phyloP scores from a whole-genome alignment of 1,139 yeast species.

The Nadsonia commutata region DNA sequence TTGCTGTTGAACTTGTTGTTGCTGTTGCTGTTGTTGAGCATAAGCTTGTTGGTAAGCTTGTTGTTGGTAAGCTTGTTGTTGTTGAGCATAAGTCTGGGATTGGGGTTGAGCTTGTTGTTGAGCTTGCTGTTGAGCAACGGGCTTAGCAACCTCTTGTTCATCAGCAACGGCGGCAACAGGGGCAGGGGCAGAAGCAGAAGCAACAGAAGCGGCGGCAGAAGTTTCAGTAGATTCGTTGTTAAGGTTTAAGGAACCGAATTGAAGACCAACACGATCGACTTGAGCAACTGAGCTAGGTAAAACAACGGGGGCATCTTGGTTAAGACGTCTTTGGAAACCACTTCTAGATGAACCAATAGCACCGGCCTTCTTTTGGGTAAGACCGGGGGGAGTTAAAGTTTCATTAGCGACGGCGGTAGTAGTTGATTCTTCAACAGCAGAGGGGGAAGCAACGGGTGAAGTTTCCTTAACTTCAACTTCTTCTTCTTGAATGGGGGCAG shows the following conservation, averaged over 20 bases:
- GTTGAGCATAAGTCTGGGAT: constrained; percentile 10
- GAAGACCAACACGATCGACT: constrained; percentile 48
- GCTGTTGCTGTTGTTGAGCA: constrained; percentile 10
- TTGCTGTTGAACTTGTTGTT: constrained; percentile 9
- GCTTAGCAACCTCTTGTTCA: constrained; percentile 8
- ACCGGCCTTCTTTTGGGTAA: constrained; percentile 1
- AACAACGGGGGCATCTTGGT: constrained; percentile 45
- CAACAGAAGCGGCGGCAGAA: constrained; percentile 6
- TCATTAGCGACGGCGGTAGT: constrained; percentile 4
- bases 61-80: constrained; percentile 8
- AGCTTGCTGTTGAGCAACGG: constrained; percentile 7
- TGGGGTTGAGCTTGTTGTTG: constrained; percentile 10
- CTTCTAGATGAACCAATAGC: constrained; percentile 4
- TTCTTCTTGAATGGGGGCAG: neutral
- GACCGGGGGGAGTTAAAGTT: constrained; percentile 5
- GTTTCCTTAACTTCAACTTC: constrained; percentile 2
- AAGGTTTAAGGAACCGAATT: constrained; percentile 49
- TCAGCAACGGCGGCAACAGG: constrained; percentile 11
- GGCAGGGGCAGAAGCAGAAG: constrained; percentile 11
- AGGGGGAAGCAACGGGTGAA: constrained; percentile 7
- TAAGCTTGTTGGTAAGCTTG: constrained; percentile 9
- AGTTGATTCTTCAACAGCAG: constrained; percentile 7
- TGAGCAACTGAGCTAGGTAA: constrained; percentile 40
- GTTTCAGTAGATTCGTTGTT: constrained; percentile 19
- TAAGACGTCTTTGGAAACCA: constrained; percentile 21